Conservation (phyloP, 495 filamentous ascomycete species). For the Penicillium verhagenii region DNA sequence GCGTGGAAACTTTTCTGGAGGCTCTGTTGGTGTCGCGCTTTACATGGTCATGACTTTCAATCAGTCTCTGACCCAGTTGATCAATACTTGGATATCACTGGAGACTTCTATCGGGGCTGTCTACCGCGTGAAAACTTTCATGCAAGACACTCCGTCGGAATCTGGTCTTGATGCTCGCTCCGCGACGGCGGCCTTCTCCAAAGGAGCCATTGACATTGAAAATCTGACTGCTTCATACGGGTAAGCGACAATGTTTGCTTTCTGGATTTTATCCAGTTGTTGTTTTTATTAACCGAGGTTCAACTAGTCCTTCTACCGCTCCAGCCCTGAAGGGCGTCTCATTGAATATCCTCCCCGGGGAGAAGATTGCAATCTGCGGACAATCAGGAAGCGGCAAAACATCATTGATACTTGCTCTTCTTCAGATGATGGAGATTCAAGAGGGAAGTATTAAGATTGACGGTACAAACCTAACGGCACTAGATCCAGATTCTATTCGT, state of each 20-base stretch:
- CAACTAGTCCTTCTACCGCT: background rate
- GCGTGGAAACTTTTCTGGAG: background rate
- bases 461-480: conserved; percentile 27
- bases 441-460: conserved; percentile 34
- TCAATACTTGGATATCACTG: conserved; percentile 45
- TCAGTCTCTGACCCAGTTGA: background rate
- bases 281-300: conserved; percentile 5
- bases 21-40: conserved; percentile 58
- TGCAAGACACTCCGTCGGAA: background rate
- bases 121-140: conserved; percentile 38
- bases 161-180: background rate
- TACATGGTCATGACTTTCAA: conserved; percentile 54
- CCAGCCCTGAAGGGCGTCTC: conserved; percentile 22
- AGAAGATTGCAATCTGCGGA: conserved; percentile 29
- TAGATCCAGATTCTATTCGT: conserved; percentile 32
- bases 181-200: background rate
- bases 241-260: background rate
- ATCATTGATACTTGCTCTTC: conserved; percentile 36
- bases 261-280: no score
- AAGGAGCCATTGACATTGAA: background rate
- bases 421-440: conserved; percentile 18
- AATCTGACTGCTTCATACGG: background rate
- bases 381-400: conserved; percentile 38
- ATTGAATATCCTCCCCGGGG: conserved; percentile 22
- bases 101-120: conserved; percentile 56